Percentiles rank a stretch among this genome's conserved stretches.
Conservation (phyloP, 352 stramenopile species). For the Detonula confervacea region DNA sequence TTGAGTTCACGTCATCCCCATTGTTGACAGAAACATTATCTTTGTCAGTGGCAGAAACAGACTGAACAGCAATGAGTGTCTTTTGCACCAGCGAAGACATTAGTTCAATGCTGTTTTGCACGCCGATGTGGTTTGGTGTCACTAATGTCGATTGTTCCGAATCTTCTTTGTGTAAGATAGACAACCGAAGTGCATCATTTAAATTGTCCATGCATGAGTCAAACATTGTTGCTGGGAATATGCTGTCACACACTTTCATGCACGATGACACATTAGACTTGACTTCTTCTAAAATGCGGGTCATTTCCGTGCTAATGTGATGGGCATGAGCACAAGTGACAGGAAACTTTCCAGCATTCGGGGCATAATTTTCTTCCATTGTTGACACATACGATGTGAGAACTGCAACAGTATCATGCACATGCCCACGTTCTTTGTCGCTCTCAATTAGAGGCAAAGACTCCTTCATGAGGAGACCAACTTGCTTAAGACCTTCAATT, state of each 20-base stretch:
- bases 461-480: constrained; percentile 59
- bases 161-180: constrained; percentile 26
- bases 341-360: constrained; percentile 33
- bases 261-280: constrained; percentile 55
- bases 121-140: constrained; percentile 7
- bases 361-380: constrained; percentile 51
- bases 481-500: constrained; percentile 59
- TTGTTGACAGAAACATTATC: constrained; percentile 25
- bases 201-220: constrained; percentile 55
- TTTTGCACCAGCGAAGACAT: constrained; percentile 59
- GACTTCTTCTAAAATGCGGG: constrained; percentile 31
- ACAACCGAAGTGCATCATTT: constrained; percentile 23
- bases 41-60: constrained; percentile 17
- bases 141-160: constrained; percentile 18
- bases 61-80: constrained; percentile 58
- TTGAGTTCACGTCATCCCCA: constrained; percentile 5
- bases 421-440: constrained; percentile 26
- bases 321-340: constrained; percentile 43
- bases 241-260: constrained; percentile 39
- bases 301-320: constrained; percentile 35
- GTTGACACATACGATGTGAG: constrained; percentile 47
- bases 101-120: constrained; percentile 15
- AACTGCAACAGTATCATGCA: constrained; percentile 52
- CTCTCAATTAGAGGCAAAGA: constrained; percentile 39
- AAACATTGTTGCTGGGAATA: constrained; percentile 63